These are phyloP conservation scores for Bertia moriformis DNA, from an alignment of 2,329 filamentous ascomycete species.

Conservation along the genomic window DNA sequence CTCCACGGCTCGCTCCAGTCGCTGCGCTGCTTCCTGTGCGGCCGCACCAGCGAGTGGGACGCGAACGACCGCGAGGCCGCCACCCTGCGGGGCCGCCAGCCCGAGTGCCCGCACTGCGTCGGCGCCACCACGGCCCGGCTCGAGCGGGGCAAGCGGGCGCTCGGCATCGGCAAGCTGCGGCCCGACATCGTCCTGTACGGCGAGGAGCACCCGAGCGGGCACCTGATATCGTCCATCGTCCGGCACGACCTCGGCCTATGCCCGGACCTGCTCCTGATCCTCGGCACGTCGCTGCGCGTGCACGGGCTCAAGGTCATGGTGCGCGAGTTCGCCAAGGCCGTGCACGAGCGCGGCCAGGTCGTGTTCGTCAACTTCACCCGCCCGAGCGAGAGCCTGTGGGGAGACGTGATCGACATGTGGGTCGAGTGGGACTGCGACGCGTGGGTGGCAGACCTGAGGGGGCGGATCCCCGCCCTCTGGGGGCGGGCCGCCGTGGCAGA, in stretches of 20 bases:
- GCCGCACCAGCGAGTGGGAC: conserved; percentile 43
- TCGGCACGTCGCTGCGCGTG: conserved; percentile 58
- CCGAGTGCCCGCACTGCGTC: conserved; percentile 51
- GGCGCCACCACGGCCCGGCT: conserved; percentile 46
- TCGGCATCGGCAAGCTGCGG: conserved; percentile 53
- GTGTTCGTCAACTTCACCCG: conserved; percentile 63
- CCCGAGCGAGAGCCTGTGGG: conserved; percentile 58
- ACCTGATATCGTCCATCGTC: conserved; percentile 53
- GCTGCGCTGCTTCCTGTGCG: conserved; percentile 50
- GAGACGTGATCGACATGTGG: conserved; percentile 61
- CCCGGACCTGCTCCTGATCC: conserved; percentile 54
- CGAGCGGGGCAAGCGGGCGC: conserved; percentile 49
- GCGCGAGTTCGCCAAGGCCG: conserved; percentile 55
- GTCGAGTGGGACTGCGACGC: conserved; percentile 63
- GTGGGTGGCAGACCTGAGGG: conserved; percentile 52
- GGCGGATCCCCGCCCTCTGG: conserved; percentile 45
- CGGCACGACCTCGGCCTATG: conserved; percentile 50
- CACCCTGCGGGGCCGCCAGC: conserved; percentile 49
- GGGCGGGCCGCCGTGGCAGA: too few relatives aligned
- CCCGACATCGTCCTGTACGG: conserved; percentile 65
- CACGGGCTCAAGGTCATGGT: conserved; percentile 60
- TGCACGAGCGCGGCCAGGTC: conserved; percentile 47
- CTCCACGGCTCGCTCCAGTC: conserved; percentile 55
- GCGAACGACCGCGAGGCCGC: conserved; percentile 35
- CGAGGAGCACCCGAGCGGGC: conserved; percentile 56